phyloP scores from a whole-genome alignment of 2,329 filamentous ascomycete species.

The Nemania abortiva region DNA sequence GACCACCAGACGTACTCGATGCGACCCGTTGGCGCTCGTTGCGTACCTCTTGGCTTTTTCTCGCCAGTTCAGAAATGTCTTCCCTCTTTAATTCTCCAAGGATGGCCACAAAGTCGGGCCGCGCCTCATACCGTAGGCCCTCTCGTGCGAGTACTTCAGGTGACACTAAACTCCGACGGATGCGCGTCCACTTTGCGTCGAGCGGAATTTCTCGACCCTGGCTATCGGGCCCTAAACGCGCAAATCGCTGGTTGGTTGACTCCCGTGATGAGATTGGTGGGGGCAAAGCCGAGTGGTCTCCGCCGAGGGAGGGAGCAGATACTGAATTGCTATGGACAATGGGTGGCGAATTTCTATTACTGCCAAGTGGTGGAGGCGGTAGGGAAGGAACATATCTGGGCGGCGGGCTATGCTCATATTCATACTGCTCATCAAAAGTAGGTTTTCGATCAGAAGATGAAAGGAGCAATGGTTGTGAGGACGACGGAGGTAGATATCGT shows the following conservation, averaged over 20 bases:
- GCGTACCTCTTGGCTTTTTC: constrained; percentile 62
- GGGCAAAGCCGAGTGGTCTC: constrained; percentile 33
- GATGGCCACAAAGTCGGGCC: constrained; percentile 70
- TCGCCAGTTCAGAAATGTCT: constrained; percentile 65
- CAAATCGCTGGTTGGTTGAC: constrained; percentile 43
- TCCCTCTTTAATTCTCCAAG: constrained; percentile 66
- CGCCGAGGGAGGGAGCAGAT: constrained; percentile 48
- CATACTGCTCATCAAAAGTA: constrained; percentile 41
- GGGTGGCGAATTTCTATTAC: constrained; percentile 47
- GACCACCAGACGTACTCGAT: not conserved
- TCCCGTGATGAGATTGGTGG: constrained; percentile 1
- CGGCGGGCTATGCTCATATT: constrained; percentile 51
- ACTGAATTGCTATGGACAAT: constrained; percentile 42
- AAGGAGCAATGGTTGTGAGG: constrained; percentile 53
- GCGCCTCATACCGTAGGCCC: constrained; percentile 70
- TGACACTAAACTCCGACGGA: constrained; percentile 67
- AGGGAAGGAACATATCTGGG: constrained; percentile 57
- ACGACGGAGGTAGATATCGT: constrained; percentile 53
- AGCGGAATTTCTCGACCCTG: constrained; percentile 67
- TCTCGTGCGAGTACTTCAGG: constrained; percentile 67
- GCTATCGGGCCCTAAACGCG: constrained; percentile 66
- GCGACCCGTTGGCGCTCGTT: constrained; percentile 43
- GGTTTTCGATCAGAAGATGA: constrained; percentile 51
- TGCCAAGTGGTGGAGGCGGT: constrained; percentile 50
- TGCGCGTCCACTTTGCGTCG: constrained; percentile 71